A percentile compares a stretch with the other conserved stretches of the same genome.
phyloP scores from a whole-genome alignment of 306 rosid genomes.

The Fragaria ananassa region DNA sequence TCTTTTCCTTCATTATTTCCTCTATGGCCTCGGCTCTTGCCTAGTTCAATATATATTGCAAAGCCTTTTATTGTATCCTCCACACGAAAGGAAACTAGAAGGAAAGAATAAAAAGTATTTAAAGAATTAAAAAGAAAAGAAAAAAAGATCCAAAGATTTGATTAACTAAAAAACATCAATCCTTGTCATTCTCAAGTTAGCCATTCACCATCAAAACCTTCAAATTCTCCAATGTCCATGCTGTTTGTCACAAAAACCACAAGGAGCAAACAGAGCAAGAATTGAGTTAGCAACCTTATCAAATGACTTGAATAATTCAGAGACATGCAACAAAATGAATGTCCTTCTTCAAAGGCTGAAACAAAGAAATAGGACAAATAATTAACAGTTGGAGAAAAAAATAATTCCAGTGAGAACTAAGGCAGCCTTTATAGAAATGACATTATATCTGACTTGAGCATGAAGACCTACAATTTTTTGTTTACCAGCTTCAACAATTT shows the following conservation, averaged over 20 bases:
- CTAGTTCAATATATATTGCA: conserved; percentile 37
- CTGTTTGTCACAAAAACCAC: conserved; percentile 37
- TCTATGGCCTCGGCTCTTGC: conserved; percentile 27
- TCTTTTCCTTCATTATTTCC: conserved; percentile 25
- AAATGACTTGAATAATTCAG: background rate
- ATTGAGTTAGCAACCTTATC: background rate
- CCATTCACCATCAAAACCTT: conserved; percentile 81
- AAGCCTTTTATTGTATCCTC: conserved; percentile 36
- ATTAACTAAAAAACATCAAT: conserved; percentile 34
- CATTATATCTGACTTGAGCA: conserved; percentile 17
- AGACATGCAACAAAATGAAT: background rate
- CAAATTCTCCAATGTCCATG: conserved; percentile 85
- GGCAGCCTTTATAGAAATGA: conserved; percentile 9
- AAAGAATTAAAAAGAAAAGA: conserved; percentile 17
- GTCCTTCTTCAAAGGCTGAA: background rate
- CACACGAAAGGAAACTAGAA: conserved; percentile 18
- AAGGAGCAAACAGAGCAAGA: background rate
- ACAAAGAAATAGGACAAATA: background rate
- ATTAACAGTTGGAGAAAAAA: background rate
- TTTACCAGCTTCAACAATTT: conserved; percentile 8
- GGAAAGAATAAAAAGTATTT: conserved; percentile 23
- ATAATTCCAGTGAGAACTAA: background rate
- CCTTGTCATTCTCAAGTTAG: conserved; percentile 60
- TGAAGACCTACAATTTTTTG: conserved; percentile 14
- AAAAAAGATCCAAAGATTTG: conserved; percentile 42